Base-by-base conservation (phyloP, 2,329 filamentous ascomycete species). In the Arthrobotrys sinensis region DNA sequence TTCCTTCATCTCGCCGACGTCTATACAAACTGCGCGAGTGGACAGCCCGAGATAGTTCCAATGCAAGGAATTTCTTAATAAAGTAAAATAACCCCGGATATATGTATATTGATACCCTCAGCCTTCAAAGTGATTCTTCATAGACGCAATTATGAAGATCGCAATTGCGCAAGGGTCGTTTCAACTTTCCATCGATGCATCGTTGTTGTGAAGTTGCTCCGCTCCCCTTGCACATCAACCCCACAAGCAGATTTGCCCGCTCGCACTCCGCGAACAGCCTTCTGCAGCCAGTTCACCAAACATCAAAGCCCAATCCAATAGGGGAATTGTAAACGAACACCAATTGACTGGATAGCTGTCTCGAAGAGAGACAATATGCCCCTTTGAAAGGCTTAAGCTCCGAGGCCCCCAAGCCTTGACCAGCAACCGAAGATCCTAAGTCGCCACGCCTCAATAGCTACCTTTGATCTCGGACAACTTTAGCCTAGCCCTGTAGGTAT, bases 201-300 rank as follows among this genome's bases (percentile, higher is more conserved):
- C 16, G 14, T 1, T 24, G 45, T 8, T 12, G 3, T n/a, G 45
- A 24, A 8, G 36, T 14, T 10, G 36, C 36, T 38, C 12, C 36
- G 2, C 45, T 6, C 19, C 32, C 53, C 16, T 38, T 21, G 52
- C 36, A 40, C 32, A 12, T 40, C 36, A 14, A 60, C 5, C 14
- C 53, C 24, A 28, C 24, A 28, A 60, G 32, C 14, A 10, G 6
- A 60, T 10, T 3, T 40, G 10, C 10, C 28, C 32, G 12, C 57
- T 64, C 62, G 62, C 62, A 14, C 62, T 65, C 62, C 43, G 62
- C 62, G 62, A 65, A 65, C 43, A 50, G 45, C 62, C 62, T n/a
- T 34, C 11, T 48, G 60, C 62, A 40, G 62, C 62, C 28, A 65
- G 16, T 21, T 43, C 55, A 60, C 36, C 19, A 43, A 28, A 60